Evolutionary conservation across 768 basidiomycete genomes (phyloP), one percentile per base, ranked within the genome.

Genomic region (Hysterangium stoloniferum): DNA sequence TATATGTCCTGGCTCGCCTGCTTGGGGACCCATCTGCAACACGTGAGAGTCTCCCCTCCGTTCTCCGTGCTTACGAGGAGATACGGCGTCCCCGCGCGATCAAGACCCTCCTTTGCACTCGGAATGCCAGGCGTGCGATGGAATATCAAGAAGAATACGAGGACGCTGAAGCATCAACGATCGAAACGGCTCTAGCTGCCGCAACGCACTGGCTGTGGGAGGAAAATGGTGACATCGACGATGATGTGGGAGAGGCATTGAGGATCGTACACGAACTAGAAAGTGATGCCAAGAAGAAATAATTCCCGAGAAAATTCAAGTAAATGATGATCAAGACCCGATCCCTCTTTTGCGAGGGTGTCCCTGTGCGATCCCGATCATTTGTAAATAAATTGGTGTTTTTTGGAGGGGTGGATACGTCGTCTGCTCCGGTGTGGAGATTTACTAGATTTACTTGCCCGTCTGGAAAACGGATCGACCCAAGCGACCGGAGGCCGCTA

Each of bases 151-250:
- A 67, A 28, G 51, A 58, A 4, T 62, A 65, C 42, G 65, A 63
- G 62, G 71, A 69, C 66, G 52, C 71, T 24, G 69, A 13, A 8
- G 32, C 72, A 59, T 56, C 66, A 13, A 58, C 68, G 34, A 59
- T 82, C 3, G 70, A 67, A 5, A 59, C 66, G 29, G 61, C 61
- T 9, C 61, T 83, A 22, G 71, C 69, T 15, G 68, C 68, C 58
- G 75, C 72, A 42, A 82, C 79, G 79, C 74, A 77, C 51, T 85
- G 82, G 82, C 60, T 72, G 4, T 81, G 79, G 79, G 49, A 51
- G 40, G 29, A 31, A 24, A 42, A 31, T 8, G 45, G 40, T 4
- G 52, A 56, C 20, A 34, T 45, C 11, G 43, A 44, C 6, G 47
- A 54, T 17, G 42, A 56, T 27, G 32, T 49, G 6, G 4, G 24